Conservation (phyloP, 805 yeast species). For the Yarrowia sp. region DNA sequence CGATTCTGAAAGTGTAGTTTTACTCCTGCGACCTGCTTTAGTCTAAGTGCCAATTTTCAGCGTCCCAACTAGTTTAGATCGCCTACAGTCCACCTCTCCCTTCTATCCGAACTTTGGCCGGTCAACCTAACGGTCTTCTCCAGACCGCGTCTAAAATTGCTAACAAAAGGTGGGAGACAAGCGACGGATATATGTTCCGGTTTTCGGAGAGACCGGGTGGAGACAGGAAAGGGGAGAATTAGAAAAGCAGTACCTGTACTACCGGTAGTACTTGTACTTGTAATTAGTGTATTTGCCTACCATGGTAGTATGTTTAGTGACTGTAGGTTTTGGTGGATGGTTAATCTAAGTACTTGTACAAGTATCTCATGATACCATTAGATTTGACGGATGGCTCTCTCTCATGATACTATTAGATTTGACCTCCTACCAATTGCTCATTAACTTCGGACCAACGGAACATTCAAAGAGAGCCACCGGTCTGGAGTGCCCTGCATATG, state of each 20-base stretch:
- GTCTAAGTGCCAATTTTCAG: too few species aligned
- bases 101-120: neutral
- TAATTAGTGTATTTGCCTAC: too few species aligned
- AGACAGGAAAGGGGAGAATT: too few species aligned
- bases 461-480: neutral
- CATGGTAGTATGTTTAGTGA: too few species aligned
- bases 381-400: too few species aligned
- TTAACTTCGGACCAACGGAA: slow-evolving; percentile 12
- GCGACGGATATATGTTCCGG: slow-evolving; percentile 20
- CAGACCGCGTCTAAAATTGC: slow-evolving; percentile 21
- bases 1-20: neutral
- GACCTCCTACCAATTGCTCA: too few species aligned
- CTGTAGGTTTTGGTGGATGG: too few species aligned
- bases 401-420: too few species aligned
- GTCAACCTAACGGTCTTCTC: neutral
- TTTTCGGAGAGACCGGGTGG: neutral
- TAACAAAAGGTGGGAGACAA: neutral
- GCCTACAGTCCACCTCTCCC: neutral
- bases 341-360: too few species aligned
- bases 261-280: neutral
- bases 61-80: too few species aligned
- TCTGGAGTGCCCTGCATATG: neutral
- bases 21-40: neutral
- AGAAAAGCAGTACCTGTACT: too few species aligned
- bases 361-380: too few species aligned